Conservation (phyloP, 2,329 filamentous ascomycete genomes). For the Dichotomopilus funicola region DNA sequence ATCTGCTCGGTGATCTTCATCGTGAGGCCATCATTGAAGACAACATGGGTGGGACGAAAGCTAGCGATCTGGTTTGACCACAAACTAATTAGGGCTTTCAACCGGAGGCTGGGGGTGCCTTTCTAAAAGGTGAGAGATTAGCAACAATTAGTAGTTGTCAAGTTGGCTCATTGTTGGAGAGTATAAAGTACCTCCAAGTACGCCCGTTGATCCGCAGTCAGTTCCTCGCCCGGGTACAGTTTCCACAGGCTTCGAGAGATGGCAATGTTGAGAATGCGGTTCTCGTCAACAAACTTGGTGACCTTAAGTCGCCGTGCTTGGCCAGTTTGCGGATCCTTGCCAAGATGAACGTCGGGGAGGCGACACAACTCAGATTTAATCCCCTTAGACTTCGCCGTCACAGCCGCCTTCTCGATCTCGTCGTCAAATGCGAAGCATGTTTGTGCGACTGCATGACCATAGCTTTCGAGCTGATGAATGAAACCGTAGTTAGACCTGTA, state of each 20-base stretch:
- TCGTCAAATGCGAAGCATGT: conserved; percentile 19
- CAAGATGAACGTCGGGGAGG: conserved; percentile 4
- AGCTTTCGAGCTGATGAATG: conserved; percentile 12
- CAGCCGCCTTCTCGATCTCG: conserved; percentile 14
- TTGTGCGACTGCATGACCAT: conserved; percentile 17
- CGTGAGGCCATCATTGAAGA: conserved; percentile 23
- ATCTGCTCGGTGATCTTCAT: conserved; percentile 20
- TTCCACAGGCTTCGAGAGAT: conserved; percentile 13
- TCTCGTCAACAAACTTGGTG: conserved; percentile 14
- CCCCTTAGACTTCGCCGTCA: conserved; percentile 13
- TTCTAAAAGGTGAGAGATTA: neutral
- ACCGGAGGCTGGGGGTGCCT: conserved; percentile 4
- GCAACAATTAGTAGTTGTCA: neutral
- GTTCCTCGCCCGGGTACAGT: conserved; percentile 4
- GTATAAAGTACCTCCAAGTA: conserved; percentile 15
- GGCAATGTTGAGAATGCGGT: conserved; percentile 18
- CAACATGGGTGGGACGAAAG: conserved; percentile 20
- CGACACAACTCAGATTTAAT: conserved; percentile 13
- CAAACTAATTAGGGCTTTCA: conserved; percentile 13
- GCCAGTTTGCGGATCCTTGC: neutral
- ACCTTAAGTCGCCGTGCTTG: conserved; percentile 3
- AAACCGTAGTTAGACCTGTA: conserved; percentile 22
- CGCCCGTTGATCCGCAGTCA: conserved; percentile 6
- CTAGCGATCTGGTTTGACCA: conserved; percentile 12
- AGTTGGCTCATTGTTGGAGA: too few species aligned